Evolutionary conservation across 345 rosid genomes (phyloP), one percentile per base, ranked within the genome.

Genomic region (Populus euphratica): DNA sequence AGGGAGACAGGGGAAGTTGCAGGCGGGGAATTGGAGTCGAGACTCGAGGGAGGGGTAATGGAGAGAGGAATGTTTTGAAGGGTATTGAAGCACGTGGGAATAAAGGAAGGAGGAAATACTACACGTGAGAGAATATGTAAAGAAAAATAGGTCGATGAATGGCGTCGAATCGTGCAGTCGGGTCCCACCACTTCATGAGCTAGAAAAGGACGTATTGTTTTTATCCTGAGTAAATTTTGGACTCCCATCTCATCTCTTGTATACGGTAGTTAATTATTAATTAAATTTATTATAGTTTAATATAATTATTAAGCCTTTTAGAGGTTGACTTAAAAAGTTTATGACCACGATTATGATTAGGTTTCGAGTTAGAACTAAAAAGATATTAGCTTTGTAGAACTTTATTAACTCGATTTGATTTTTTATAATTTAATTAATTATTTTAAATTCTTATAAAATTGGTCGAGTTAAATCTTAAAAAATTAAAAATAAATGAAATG

Each of bases 61-160:
- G 64, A 63, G 70, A 59, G 76, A 33, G 18, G 47, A 35, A 52
- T 20, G 27, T 31, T 49, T 68, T 12, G 0, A 47, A 29, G 20
- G 74, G 68, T 77, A 80, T 70, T 78, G 68, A 31, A 84, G 81
- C 90, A 85, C 89, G 93, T 88, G 88, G 86, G 78, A 70, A 64
- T 33, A 47, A 78, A 73, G 50, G 69, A 21, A 5, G 10, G 49
- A 59, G 29, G 65, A 39, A 78, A 77, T 56, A 43, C 14, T 63
- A 65, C 90, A 85, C 87, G 83, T 89, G 85, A 87, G 74, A 33
- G 76, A 83, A 79, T 69, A 70, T 38, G 81, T 14, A 52, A 18
- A 56, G 18, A 5, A 1, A 21, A 25, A 27, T 9, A 13, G 31
- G 20, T 23, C 4, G 31, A 71, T 50, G 6, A 12, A 23, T 61